Base-by-base conservation (phyloP, 192 early-diverging fungal species). In the Linnemannia hyalina region DNA sequence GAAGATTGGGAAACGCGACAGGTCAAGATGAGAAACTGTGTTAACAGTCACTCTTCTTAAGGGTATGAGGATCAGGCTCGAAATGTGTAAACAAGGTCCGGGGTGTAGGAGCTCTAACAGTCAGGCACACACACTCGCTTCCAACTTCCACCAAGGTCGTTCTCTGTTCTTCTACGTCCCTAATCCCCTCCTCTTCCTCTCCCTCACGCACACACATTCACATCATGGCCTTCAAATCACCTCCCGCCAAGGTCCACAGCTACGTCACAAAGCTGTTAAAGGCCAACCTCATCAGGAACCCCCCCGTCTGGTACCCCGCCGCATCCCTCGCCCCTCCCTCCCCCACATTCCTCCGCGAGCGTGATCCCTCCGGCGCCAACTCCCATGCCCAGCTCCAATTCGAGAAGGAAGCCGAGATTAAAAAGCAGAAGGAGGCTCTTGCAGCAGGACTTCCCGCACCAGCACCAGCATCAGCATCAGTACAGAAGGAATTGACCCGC, bases 201-300 rank as follows among this genome's bases (percentile, higher is more conserved):
- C 26, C 54, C 13, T 46, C 70, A 46, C 36, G 68, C 22, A 10
- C 18, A 47, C 57, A 60, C 38, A 77, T 6, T 18, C 40, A 3
- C 46, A 49, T 52, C 78, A 86, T 86, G 84, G 84, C 84, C n/a
- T 81, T 81, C 76, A 86, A 81, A 73, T 54, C 68, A 38, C 76
- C 90, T 65, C 90, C 91, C 26, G 89, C 83, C 57, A 82, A 90
- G 82, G 65, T 93, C 68, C 87, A 83, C 74, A 86, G 82, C 73
- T 90, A 92, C 83, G 91, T 93, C 46, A 87, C 89, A 32, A 87
- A 88, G 35, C 88, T 92, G 40, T 49, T 93, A 41, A 92, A 91
- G 74, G 92, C 89, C 32, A 87, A 88, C 23, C 76, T 93, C 42
- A 80, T 91, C 71, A 93, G 90, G 73, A 81, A 80, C n/a, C 72